Evolutionary conservation across 306 rosid species (phyloP).

Genomic region (Gastrolobium bilobum): DNA sequence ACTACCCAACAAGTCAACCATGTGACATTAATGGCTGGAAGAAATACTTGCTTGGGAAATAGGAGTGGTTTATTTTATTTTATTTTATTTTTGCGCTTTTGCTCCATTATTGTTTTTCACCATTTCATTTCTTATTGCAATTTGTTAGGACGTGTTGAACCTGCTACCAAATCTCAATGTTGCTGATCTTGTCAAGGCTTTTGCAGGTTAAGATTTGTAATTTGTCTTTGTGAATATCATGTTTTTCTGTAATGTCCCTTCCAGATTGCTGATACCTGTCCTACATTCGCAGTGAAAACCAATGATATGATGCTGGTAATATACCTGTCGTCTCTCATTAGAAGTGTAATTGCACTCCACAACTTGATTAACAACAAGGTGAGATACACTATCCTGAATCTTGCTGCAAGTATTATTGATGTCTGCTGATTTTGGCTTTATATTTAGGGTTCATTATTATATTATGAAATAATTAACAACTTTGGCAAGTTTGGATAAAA

Average conservation of each 20-base stretch:
- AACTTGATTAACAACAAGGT: slow-evolving; percentile 70
- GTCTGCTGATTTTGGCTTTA: slow-evolving; percentile 21
- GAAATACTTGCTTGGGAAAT: neutral
- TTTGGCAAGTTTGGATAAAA: neutral
- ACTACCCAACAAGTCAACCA: neutral
- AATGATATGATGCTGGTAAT: slow-evolving; percentile 71
- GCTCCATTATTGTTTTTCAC: slow-evolving; percentile 15
- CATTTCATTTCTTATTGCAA: slow-evolving; percentile 21
- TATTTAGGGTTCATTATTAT: slow-evolving; percentile 1
- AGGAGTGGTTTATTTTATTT: neutral
- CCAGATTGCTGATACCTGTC: slow-evolving; percentile 36
- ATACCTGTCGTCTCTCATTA: slow-evolving; percentile 63
- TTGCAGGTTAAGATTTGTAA: slow-evolving; percentile 53
- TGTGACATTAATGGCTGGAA: slow-evolving; percentile 3
- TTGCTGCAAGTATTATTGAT: slow-evolving; percentile 4
- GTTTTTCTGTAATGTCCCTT: slow-evolving; percentile 6
- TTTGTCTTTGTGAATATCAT: slow-evolving; percentile 14
- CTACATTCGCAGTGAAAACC: slow-evolving; percentile 59
- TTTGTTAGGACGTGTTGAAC: slow-evolving; percentile 64
- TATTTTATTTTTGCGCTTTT: neutral
- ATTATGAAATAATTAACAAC: neutral
- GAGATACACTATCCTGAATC: slow-evolving; percentile 40
- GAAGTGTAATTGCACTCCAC: slow-evolving; percentile 68
- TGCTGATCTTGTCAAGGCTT: slow-evolving; percentile 61
- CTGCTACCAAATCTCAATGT: slow-evolving; percentile 68